Evolutionary conservation across 352 stramenopile species (phyloP).

Genomic region (Globisporangium acanthophoron): DNA sequence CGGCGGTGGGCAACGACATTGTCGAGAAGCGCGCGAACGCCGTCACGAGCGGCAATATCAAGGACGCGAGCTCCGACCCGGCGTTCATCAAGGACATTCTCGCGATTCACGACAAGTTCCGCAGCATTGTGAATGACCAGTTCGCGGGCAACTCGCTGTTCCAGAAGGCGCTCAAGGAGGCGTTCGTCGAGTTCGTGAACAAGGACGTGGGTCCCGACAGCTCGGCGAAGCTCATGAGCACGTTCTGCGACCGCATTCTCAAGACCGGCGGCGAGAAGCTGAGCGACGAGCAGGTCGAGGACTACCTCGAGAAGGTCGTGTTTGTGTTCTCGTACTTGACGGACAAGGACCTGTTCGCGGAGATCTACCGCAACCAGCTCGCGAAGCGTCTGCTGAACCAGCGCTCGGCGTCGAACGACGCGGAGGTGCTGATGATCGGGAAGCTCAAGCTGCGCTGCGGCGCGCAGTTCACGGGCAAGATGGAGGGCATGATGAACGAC

Average conservation of each 20-base stretch:
- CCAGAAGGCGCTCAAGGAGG: slow-evolving; percentile 99
- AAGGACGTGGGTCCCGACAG: slow-evolving; percentile 96
- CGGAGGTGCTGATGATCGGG: slow-evolving; percentile 98
- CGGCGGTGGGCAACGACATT: slow-evolving; percentile 82
- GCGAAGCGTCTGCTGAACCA: slow-evolving; percentile 98
- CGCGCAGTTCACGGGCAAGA: slow-evolving; percentile 98
- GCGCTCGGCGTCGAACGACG: slow-evolving; percentile 96
- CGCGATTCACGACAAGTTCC: slow-evolving; percentile 97
- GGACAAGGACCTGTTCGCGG: slow-evolving; percentile 99
- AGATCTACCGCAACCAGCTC: slow-evolving; percentile 99
- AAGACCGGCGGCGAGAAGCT: slow-evolving; percentile 98
- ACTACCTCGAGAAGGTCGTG: slow-evolving; percentile 97
- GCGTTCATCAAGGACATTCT: slow-evolving; percentile 99
- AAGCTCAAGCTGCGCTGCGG: slow-evolving; percentile 99
- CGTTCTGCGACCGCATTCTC: slow-evolving; percentile 98
- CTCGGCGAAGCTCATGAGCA: slow-evolving; percentile 99
- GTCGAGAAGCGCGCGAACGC: slow-evolving; percentile 80
- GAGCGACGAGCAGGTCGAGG: slow-evolving; percentile 95
- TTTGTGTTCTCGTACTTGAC: slow-evolving; percentile 99
- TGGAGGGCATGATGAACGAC: slow-evolving; percentile 99
- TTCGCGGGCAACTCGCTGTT: slow-evolving; percentile 97
- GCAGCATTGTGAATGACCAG: slow-evolving; percentile 95
- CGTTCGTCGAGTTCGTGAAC: slow-evolving; percentile 99
- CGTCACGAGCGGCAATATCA: slow-evolving; percentile 90
- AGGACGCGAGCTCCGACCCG: slow-evolving; percentile 90